Evolutionary conservation across 2,329 filamentous ascomycete genomes (phyloP).

Genomic region (Botrytis pseudocinerea): DNA sequence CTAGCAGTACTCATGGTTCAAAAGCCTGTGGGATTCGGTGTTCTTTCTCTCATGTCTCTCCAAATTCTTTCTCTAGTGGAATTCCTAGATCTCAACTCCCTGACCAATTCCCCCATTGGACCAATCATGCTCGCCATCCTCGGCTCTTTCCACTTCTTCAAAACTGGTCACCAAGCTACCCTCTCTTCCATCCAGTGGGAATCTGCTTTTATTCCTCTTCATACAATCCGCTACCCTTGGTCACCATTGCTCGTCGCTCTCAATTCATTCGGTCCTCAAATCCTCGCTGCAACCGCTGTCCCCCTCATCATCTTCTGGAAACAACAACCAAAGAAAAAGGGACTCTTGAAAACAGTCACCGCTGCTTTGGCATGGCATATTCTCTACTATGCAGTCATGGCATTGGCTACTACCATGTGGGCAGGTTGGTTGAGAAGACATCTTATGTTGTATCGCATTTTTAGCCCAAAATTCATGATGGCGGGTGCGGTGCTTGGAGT

Average conservation of each 20-base stretch:
- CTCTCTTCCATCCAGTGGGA: constrained; percentile 94
- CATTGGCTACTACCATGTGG: constrained; percentile 85
- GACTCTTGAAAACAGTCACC: constrained; percentile 56
- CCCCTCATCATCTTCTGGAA: constrained; percentile 90
- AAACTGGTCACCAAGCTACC: constrained; percentile 91
- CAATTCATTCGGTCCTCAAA: constrained; percentile 88
- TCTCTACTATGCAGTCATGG: constrained; percentile 79
- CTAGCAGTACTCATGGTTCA: constrained; percentile 77
- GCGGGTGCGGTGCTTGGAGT: constrained; percentile 70
- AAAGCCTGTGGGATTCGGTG: constrained; percentile 91
- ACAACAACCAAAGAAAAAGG: constrained; percentile 67
- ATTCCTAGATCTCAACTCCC: constrained; percentile 59
- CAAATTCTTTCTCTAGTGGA: constrained; percentile 80
- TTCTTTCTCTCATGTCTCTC: constrained; percentile 79
- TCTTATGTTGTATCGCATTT: constrained; percentile 95
- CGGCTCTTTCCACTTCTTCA: constrained; percentile 94
- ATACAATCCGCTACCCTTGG: constrained; percentile 84
- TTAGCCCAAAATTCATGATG: constrained; percentile 87
- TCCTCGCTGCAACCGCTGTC: constrained; percentile 76
- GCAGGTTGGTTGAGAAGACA: constrained; percentile 84
- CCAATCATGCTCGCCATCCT: constrained; percentile 84
- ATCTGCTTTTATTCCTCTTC: constrained; percentile 84
- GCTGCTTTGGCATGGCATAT: constrained; percentile 74
- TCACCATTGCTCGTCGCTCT: constrained; percentile 76
- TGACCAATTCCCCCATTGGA: constrained; percentile 72